phyloP scores from a whole-genome alignment of 202 grass and related monocot genomes.

The Sporobolus alterniflorus region DNA sequence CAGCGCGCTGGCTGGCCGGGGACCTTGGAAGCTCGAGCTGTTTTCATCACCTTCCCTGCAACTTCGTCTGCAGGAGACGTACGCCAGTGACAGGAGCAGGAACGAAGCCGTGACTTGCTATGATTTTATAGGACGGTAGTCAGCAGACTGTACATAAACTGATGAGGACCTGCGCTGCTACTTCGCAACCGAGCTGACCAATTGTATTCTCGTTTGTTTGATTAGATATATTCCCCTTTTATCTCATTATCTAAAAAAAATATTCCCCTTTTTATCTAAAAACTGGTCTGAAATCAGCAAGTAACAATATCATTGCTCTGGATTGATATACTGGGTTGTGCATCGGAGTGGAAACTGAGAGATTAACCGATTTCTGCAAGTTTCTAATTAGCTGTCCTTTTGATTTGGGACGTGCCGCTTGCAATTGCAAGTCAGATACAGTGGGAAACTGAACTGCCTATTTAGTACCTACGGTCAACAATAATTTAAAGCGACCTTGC shows the following conservation, averaged over 20 bases:
- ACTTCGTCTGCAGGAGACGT: not conserved
- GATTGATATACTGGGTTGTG: no score
- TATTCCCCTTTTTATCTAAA: no score
- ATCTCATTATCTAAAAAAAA: no score
- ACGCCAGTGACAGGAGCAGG: not conserved
- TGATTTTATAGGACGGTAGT: no score
- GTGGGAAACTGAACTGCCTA: slow-evolving; percentile 25
- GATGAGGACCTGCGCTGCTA: no score
- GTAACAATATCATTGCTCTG: not conserved
- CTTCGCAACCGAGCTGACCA: no score
- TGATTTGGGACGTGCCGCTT: slow-evolving; percentile 7
- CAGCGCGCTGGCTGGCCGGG: not conserved
- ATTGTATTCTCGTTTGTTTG: no score
- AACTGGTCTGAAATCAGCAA: not conserved
- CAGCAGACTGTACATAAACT: no score
- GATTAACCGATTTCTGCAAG: not conserved
- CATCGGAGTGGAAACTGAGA: no score
- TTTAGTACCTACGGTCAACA: slow-evolving; percentile 28
- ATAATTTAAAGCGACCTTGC: slow-evolving; percentile 25
- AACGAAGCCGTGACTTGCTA: no score
- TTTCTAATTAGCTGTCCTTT: not conserved
- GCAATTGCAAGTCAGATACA: no score
- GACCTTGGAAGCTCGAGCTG: not conserved
- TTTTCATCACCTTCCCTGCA: slow-evolving; percentile 31
- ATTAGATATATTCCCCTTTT: no score